A percentile compares a stretch with the other conserved stretches of the same genome.
phyloP scores from a whole-genome alignment of 2,329 filamentous ascomycete species.

The Penicillium brasilianum region DNA sequence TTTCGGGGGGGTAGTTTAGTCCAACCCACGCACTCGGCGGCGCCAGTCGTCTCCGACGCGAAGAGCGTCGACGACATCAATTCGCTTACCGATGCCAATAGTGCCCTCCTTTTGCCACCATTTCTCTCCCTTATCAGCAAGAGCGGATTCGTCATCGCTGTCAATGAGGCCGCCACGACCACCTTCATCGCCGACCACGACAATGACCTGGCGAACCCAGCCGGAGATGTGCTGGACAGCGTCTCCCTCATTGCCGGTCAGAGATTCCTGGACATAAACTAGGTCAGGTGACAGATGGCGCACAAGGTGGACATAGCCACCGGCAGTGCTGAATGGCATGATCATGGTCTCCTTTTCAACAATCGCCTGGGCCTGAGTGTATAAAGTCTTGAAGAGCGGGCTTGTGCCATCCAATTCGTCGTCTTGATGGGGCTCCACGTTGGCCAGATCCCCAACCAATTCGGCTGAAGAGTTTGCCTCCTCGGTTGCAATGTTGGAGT shows the following conservation, averaged over 20 bases:
- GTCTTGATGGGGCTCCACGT: conserved; percentile 53
- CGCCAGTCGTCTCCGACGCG: conserved; percentile 86
- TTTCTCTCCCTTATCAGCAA: conserved; percentile 45
- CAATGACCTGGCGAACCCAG: conserved; percentile 65
- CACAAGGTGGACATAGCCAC: conserved; percentile 83
- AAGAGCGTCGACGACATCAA: conserved; percentile 84
- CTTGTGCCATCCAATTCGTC: conserved; percentile 55
- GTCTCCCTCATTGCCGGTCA: conserved; percentile 75
- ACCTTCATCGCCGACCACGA: conserved; percentile 62
- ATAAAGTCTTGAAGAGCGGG: conserved; percentile 75
- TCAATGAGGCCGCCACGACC: conserved; percentile 78
- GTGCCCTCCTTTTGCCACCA: conserved; percentile 74
- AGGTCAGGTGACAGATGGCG: conserved; percentile 83
- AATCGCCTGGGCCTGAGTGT: conserved; percentile 76
- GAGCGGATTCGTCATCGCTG: conserved; percentile 66
- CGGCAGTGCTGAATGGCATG: conserved; percentile 82
- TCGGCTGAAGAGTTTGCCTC: conserved; percentile 57
- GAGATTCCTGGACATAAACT: conserved; percentile 85
- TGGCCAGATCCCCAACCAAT: conserved; percentile 58
- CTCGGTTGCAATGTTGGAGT: conserved; percentile 80
- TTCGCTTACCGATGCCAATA: conserved; percentile 83
- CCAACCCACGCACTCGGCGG: conserved; percentile 72
- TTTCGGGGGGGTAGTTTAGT: conserved; percentile 40
- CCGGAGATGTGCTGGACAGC: conserved; percentile 69
- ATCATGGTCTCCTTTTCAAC: conserved; percentile 87